phyloP scores from a whole-genome alignment of 2,329 filamentous ascomycete genomes.

The Colletotrichum tropicale region DNA sequence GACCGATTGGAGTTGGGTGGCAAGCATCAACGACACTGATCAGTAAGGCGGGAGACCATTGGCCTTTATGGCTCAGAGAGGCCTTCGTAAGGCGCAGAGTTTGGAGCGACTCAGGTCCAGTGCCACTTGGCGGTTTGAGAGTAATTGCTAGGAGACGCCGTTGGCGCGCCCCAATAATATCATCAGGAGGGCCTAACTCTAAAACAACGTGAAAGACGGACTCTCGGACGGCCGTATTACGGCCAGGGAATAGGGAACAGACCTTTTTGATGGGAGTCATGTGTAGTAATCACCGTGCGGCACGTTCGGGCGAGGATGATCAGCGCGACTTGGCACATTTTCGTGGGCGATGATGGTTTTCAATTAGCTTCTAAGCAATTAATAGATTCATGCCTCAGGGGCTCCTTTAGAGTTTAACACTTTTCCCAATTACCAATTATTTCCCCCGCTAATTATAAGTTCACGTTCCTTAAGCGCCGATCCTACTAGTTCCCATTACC shows the following conservation, averaged over 20 bases:
- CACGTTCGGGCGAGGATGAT: neutral
- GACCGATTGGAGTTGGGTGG: neutral
- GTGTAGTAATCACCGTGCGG: neutral
- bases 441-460: neutral
- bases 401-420: neutral
- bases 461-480: neutral
- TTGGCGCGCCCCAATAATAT: neutral
- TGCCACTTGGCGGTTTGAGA: neutral
- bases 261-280: neutral
- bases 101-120: neutral
- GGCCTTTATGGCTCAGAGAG: neutral
- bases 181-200: neutral
- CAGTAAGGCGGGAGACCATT: neutral
- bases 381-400: constrained; percentile 6
- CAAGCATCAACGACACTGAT: neutral
- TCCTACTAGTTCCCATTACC: neutral
- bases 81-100: neutral
- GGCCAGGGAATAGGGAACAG: neutral
- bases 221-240: neutral
- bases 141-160: neutral
- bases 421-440: neutral
- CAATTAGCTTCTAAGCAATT: neutral
- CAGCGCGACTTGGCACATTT: neutral
- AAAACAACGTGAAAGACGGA: neutral
- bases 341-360: neutral